Conservation (phyloP, 2,329 filamentous ascomycete species). For the Fusarium musae region DNA sequence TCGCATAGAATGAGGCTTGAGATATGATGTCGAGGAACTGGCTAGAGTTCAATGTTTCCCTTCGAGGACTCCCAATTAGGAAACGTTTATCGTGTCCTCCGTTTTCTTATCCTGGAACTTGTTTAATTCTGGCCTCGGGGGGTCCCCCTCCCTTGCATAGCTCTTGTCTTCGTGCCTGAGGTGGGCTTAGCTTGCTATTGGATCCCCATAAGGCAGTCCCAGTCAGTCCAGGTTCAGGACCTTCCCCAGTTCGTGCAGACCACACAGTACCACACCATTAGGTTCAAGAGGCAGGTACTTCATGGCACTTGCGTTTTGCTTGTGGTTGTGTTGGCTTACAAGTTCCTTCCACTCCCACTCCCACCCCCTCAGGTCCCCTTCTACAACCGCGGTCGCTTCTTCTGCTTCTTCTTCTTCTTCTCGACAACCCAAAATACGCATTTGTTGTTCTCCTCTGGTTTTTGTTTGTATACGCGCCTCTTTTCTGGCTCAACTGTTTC, state of each 20-base stretch:
- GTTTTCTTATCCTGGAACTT: constrained; percentile 16
- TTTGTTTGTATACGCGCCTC: constrained; percentile 21
- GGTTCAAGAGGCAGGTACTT: constrained; percentile 13
- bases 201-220: constrained; percentile 17
- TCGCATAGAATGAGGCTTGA: constrained; percentile 24
- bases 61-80: constrained; percentile 17
- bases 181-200: constrained; percentile 19
- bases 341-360: constrained; percentile 27
- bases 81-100: constrained; percentile 21
- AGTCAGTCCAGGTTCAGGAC: neutral
- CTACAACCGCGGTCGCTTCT: constrained; percentile 4
- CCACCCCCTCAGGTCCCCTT: constrained; percentile 15
- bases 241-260: constrained; percentile 28
- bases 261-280: constrained; percentile 22
- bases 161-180: constrained; percentile 25
- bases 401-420: constrained; percentile 14
- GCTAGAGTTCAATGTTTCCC: constrained; percentile 17
- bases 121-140: constrained; percentile 1
- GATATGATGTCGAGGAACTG: constrained; percentile 4
- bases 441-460: constrained; percentile 15
- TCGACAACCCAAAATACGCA: constrained; percentile 5
- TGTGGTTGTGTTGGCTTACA: constrained; percentile 29
- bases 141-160: constrained; percentile 28
- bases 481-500: constrained; percentile 16
- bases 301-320: constrained; percentile 16